Base-by-base conservation (phyloP, 257 asterid genomes). In the Fraxinus pennsylvanica region DNA sequence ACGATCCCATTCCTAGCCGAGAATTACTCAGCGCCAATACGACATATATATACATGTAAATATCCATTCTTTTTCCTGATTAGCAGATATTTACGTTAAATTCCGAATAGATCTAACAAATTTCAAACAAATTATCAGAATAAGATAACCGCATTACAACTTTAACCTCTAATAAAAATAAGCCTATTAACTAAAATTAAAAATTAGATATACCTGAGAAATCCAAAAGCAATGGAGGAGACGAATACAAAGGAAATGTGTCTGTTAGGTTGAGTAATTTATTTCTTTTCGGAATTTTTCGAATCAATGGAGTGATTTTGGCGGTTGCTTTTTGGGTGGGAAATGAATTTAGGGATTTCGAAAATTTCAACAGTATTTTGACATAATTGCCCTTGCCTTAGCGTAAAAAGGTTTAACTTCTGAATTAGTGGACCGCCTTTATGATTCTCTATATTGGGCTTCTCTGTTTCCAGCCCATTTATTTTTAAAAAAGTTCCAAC, bases 241-340 rank as follows among this genome's bases (percentile, higher is more conserved):
- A 43, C 41, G 72, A n/a, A 54, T 50, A 6, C 22, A 38, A 68
- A 70, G 76, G 47, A 52, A 66, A 81, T 10, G 80, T 5, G 45
- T 14, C 15, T 30, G 78, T 76, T 32, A 0, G 0, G 76, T 7
- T 41, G 14, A 54, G 71, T 66, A 72, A 88, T 83, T 81, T 87
- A 88, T 79, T 83, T 83, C 80, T 72, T 25, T 74, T 65, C 15
- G 54, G 78, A 82, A 76, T 81, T 75, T 87, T 87, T 87, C 79
- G 89, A 91, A 91, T 65, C 25, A 33, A 75, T 74, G 27, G 52
- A 52, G 63, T 71, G 8, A 19, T 32, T 85, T 91, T 89, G 92
- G 93, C 93, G 93, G 87, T 84, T 83, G 83, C 79, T 50, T 82
- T 85, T 72, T 74, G 32, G 83, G 76, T 82, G 88, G 89, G 82